Conservation (phyloP, 768 basidiomycete species). For the Suillus clintonianus region DNA sequence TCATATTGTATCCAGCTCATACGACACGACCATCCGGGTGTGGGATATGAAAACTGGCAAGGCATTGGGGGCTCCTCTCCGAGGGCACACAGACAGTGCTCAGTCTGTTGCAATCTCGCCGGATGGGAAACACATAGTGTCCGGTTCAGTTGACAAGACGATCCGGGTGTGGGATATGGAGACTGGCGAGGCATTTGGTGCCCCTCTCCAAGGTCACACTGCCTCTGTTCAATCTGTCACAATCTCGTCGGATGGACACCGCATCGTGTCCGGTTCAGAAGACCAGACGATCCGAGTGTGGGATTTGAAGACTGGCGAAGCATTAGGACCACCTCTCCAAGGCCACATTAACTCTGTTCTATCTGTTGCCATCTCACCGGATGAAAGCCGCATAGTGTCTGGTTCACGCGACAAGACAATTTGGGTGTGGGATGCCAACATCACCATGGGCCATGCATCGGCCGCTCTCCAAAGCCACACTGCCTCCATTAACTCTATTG, state of each 20-base stretch:
- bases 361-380: slow-evolving; percentile 2
- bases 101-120: neutral
- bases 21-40: slow-evolving; percentile 2
- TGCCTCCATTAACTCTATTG: fast-evolving
- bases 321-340: neutral
- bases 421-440: neutral
- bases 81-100: neutral
- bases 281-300: slow-evolving; percentile 1
- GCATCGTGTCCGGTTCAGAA: slow-evolving; percentile 1
- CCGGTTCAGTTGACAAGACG: neutral
- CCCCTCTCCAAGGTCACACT: neutral
- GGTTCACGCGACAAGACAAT: neutral
- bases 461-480: neutral
- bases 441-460: neutral
- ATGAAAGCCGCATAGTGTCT: neutral
- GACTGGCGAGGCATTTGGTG: neutral
- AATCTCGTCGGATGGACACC: neutral
- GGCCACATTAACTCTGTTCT: neutral
- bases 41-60: slow-evolving; percentile 18
- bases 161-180: slow-evolving; percentile 12
- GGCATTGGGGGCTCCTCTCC: slow-evolving; percentile 14
- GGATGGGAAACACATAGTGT: neutral
- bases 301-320: neutral
- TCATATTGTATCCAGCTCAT: slow-evolving; percentile 6
- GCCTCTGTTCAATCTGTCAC: neutral